Conservation (phyloP, 2,329 filamentous ascomycete species). For the Tolypocladium ophioglossoides region DNA sequence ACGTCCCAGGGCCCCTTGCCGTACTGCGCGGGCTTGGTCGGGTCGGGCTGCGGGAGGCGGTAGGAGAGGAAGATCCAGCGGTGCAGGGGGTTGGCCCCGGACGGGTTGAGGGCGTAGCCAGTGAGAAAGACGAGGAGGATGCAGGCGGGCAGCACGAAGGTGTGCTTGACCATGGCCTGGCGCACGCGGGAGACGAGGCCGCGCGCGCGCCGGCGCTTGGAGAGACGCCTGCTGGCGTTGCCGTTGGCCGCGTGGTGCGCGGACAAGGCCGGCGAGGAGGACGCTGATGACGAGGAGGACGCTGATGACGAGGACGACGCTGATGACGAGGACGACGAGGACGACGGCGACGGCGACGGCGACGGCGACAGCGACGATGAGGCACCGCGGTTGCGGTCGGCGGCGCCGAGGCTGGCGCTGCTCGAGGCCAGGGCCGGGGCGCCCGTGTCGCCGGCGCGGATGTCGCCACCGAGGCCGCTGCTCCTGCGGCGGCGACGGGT, state of each 20-base stretch:
- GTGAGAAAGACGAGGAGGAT: slow-evolving; percentile 52
- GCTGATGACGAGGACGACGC: no score
- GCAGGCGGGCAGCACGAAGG: slow-evolving; percentile 56
- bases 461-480: slow-evolving; percentile 41
- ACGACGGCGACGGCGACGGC: no score
- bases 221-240: slow-evolving; percentile 28
- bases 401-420: slow-evolving; percentile 30
- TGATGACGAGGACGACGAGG: no score
- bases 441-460: slow-evolving; percentile 44
- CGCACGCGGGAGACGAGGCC: slow-evolving; percentile 35
- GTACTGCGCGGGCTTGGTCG: slow-evolving; percentile 52
- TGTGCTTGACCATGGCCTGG: slow-evolving; percentile 49
- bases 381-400: slow-evolving; percentile 2
- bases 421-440: slow-evolving; percentile 44
- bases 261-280: not conserved
- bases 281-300: no score
- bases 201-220: slow-evolving; percentile 45
- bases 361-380: slow-evolving; percentile 4
- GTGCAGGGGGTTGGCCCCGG: slow-evolving; percentile 66
- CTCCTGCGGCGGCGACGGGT: slow-evolving; percentile 44
- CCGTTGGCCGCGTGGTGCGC: slow-evolving; percentile 12
- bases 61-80: slow-evolving; percentile 88
- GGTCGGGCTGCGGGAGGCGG: slow-evolving; percentile 43
- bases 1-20: slow-evolving; percentile 83
- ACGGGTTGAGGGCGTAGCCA: slow-evolving; percentile 66